Base-by-base conservation (phyloP, 192 early-diverging fungal species). In the Podila horticola region DNA sequence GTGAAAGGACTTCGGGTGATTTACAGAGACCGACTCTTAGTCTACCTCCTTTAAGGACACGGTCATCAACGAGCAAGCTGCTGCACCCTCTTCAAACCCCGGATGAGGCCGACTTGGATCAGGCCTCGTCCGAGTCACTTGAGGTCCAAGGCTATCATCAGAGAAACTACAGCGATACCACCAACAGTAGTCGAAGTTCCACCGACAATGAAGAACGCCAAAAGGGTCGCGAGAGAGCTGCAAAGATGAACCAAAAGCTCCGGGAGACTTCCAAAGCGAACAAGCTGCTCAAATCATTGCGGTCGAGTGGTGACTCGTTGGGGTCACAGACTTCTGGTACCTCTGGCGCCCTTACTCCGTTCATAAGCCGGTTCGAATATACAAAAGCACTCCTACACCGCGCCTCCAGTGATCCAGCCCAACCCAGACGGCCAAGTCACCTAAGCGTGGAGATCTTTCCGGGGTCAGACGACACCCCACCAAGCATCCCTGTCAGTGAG, bases 161-260 rank as follows among this genome's bases (percentile, higher is more conserved):
- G 17, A 17, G 62, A n/a, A 50, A 69, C 5, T 24, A 67, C 28
- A 58, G 51, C 30, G 74, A 75, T 26, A 45, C 60, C 10, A 58
- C 74, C 3, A 67, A 64, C 48, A 62, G n/a, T 13, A 65, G 55
- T 33, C 30, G 9, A 10, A 68, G 50, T 28, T 68, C 66, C 11
- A 50, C 22, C 24, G 55, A 59, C 29, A 45, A 12, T 45, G 24
- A 61, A n/a, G 62, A 68, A 29, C 61, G 67, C 7, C 52, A 69
- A 20, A 52, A 22, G 29, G 64, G 19, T n/a, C 74, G 74, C 6
- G 67, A 66, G 26, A 49, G 36, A 10, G 74, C 74, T 30, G 67
- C 66, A 0, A 62, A 41, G 52, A 36, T 69, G 19, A 69, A 75
- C n/a, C 74, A 69, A n/a, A 45, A 59, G 19, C 15, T 69, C 52